Evolutionary conservation across 345 rosid species (phyloP), one percentile per base, ranked within the genome.

Genomic region (Eucalyptus regnans): DNA sequence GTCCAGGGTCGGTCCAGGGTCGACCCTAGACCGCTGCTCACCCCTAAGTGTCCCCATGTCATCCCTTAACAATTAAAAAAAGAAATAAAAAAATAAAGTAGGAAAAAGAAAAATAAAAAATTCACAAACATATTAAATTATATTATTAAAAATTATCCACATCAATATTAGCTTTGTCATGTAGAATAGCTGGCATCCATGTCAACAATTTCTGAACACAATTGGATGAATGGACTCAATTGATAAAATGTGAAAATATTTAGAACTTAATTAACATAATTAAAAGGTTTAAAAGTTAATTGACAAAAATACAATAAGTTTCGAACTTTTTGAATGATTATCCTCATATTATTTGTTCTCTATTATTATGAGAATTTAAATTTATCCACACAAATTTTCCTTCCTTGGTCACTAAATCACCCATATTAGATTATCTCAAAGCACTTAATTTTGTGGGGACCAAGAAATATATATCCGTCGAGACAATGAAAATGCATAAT

Each of bases 161-260:
- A 1, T 56, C 12, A 56, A 56, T 22, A 18, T 3, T 56, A 56
- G 12, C 2, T 23, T 56, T 56, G 0, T 23, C 12, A 56, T 18
- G 23, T 52, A 18, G 25, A 52, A 52, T 23, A 56, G 1, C 1
- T 9, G 0, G 3, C 12, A 23, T 23, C 6, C 1, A 56, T 56
- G 62, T 23, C 29, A 56, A 56, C 0, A 56, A 56, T 56, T 56
- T 56, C 1, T 56, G 0, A 12, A 22, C 27, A 56, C 1, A 23
- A 23, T 56, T 56, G 29, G 27, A 4, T 23, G 29, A 56, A 56
- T 56, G 1, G 29, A 56, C 12, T 56, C 6, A 56, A 56, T 56
- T 56, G 12, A 56, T 23, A 23, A 23, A 23, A 56, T 56, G 29
- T 23, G 27, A 56, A 56, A 56, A 56, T 0, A 23, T 9, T 56